A percentile compares a stretch with the other conserved stretches of the same genome.
phyloP scores from a whole-genome alignment of 2,329 filamentous ascomycete genomes.

The Capronia americana region DNA sequence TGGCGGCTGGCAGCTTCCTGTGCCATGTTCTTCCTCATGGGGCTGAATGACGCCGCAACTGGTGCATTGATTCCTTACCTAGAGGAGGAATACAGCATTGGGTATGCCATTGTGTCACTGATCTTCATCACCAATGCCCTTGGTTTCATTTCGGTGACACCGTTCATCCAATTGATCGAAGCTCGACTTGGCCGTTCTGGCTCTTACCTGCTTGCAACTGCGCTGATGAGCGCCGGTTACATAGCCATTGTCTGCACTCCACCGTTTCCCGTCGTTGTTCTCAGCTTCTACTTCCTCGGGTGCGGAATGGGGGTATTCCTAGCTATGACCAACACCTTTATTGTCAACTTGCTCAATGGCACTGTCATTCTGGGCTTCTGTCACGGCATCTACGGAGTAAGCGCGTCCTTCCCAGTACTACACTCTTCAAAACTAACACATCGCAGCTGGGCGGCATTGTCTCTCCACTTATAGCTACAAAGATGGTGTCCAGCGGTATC shows the following conservation, averaged over 20 bases:
- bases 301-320: slow-evolving; percentile 59
- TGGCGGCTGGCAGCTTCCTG: slow-evolving; percentile 71
- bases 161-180: slow-evolving; percentile 70
- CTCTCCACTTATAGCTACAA: slow-evolving; percentile 76
- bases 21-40: slow-evolving; percentile 70
- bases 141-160: slow-evolving; percentile 76
- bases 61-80: slow-evolving; percentile 84
- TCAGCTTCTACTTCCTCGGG: slow-evolving; percentile 72
- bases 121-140: slow-evolving; percentile 80
- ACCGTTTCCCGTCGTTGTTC: slow-evolving; percentile 71
- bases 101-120: slow-evolving; percentile 78
- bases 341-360: slow-evolving; percentile 59
- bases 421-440: slow-evolving; percentile 9
- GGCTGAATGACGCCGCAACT: slow-evolving; percentile 75
- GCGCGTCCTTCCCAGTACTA: background rate
- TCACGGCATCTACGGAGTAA: slow-evolving; percentile 54
- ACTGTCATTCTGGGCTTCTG: slow-evolving; percentile 55
- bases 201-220: slow-evolving; percentile 65
- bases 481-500: slow-evolving; percentile 67
- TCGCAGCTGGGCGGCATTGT: slow-evolving; percentile 61
- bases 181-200: slow-evolving; percentile 69
- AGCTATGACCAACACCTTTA: slow-evolving; percentile 64
- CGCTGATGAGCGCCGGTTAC: slow-evolving; percentile 66
- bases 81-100: slow-evolving; percentile 75
- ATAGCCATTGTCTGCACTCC: slow-evolving; percentile 70